phyloP scores from a whole-genome alignment of 2,329 filamentous ascomycete genomes.

The Diaporthe citrichinensis region DNA sequence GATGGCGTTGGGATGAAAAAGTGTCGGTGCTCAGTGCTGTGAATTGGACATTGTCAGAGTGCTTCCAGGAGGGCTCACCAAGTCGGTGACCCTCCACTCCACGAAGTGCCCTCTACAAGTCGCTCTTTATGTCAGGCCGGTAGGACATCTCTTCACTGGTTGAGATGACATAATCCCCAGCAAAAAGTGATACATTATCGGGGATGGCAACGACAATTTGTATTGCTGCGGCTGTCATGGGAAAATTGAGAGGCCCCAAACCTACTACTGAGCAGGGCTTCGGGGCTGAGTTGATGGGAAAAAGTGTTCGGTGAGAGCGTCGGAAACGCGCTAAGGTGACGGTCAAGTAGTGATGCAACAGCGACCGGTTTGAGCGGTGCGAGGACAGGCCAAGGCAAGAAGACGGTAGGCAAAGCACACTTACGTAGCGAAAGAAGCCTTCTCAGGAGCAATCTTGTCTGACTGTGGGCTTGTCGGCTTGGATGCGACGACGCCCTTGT shows the following conservation, averaged over 20 bases:
- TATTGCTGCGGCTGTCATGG: neutral
- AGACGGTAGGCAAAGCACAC: neutral
- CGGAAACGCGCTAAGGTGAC: slow-evolving; percentile 1
- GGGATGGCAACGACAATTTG: neutral
- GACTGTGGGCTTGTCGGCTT: slow-evolving; percentile 42
- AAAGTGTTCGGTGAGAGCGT: slow-evolving; percentile 1
- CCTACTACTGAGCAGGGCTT: neutral
- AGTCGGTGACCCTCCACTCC: no score
- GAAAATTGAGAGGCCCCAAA: neutral
- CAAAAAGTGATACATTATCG: slow-evolving; percentile 5
- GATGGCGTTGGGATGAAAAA: neutral
- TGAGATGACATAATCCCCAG: neutral
- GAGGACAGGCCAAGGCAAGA: neutral
- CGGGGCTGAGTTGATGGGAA: neutral
- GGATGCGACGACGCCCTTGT: slow-evolving; percentile 43
- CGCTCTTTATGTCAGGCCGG: neutral
- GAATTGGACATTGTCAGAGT: neutral
- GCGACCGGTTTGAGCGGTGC: neutral
- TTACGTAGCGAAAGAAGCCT: slow-evolving; percentile 3
- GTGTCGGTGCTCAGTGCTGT: neutral
- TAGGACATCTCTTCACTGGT: slow-evolving; percentile 6
- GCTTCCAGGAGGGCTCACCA: neutral
- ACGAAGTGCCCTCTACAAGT: neutral
- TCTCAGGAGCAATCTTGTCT: neutral
- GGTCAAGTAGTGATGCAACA: neutral